Evolutionary conservation across 306 rosid genomes (phyloP), one percentile per base, ranked within the genome.

Genomic region (Geum urbanum): DNA sequence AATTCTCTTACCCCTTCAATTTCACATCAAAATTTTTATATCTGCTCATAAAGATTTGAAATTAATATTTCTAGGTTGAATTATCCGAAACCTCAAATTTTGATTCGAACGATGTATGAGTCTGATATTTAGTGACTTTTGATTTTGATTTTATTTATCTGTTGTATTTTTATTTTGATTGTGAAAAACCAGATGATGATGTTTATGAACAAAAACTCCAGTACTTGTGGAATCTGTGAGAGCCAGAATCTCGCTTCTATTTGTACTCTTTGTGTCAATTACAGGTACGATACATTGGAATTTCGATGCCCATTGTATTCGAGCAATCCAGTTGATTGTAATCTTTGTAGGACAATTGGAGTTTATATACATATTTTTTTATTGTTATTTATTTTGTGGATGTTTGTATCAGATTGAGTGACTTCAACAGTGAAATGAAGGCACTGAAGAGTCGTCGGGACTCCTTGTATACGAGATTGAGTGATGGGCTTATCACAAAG

Each of bases 401-500:
- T 32, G 40, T 9, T 18, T 74, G 61, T 67, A 68, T 70, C 85
- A 94, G 97, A 76, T 84, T 94, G 80, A 79, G 77, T 74, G 89
- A 87, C 14, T 84, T 80, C 73, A 76, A 76, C 81, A 80, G 59
- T 58, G 51, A 74, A 39, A 78, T 94, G 45, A 88, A 82, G 80
- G 83, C 78, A 9, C 76, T 81, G 63, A 91, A 84, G 79, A 86
- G 80, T 61, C 90, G 76, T 41, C 92, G 99, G 47, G 97, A 94
- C 80, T 79, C 69, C 4, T 83, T 94, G 71, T 87, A 84, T 73
- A 72, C 86, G 15, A 85, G 78, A 79, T 76, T 94, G 87, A 79
- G 86, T 74, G 89, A 83, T 55, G 89, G 83, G 79, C 97, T 91
- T 48, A 89, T 91, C 6, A 81, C 83, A 20, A 91, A 94, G 99